phyloP scores from a whole-genome alignment of 441 rosid species.

The Geranium incanum region DNA sequence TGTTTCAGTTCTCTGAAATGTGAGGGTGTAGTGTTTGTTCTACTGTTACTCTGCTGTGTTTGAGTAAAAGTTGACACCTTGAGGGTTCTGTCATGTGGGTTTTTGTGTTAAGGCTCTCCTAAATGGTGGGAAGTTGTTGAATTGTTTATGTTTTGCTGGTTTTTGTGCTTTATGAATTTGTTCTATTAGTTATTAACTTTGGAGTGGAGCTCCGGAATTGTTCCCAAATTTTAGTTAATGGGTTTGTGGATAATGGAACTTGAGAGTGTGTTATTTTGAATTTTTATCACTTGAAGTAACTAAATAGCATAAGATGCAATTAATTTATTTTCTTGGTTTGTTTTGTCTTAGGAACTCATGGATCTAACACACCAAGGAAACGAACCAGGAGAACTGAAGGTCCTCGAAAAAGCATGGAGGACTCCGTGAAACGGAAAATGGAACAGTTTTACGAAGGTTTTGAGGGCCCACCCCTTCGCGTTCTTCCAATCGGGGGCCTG shows the following conservation, averaged over 20 bases:
- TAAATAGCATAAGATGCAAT: not conserved
- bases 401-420: slow-evolving; percentile 84
- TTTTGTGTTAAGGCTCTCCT: too few relatives aligned
- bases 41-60: too few relatives aligned
- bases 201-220: too few relatives aligned
- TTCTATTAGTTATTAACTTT: too few relatives aligned
- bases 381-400: slow-evolving; percentile 61
- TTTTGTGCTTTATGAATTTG: not conserved
- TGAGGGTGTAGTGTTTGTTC: too few relatives aligned
- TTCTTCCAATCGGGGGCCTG: slow-evolving; percentile 91
- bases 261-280: not conserved
- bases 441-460: slow-evolving; percentile 91
- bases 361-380: slow-evolving; percentile 44
- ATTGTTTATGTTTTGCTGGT: not conserved
- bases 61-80: too few relatives aligned
- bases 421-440: slow-evolving; percentile 88
- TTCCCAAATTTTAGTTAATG: not conserved
- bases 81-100: not conserved
- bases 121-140: too few relatives aligned
- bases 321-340: not conserved
- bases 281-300: not conserved
- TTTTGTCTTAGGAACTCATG: slow-evolving; percentile 27
- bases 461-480: slow-evolving; percentile 84
- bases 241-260: too few relatives aligned
- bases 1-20: not conserved